These are phyloP conservation scores for Dimocarpus longan DNA, from an alignment of 345 rosid genomes.

Conservation along the genomic window DNA sequence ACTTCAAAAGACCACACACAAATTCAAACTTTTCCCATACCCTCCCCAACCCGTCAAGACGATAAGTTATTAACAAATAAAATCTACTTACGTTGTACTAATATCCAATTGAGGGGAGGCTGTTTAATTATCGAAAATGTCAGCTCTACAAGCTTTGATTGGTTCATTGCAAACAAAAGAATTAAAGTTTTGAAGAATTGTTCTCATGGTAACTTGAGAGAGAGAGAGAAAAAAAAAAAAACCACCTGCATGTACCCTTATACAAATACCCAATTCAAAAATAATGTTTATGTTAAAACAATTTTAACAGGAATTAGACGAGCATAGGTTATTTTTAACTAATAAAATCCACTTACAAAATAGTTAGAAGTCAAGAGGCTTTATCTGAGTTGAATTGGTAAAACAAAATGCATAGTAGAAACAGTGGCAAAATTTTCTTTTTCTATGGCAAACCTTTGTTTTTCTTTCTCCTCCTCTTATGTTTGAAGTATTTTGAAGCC, in stretches of 20 bases:
- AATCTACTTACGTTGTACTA: too few species aligned
- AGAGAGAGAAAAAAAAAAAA: too few species aligned
- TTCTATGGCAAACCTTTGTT: conserved; percentile 18
- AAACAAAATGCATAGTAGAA: conserved; percentile 2
- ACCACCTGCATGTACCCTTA: neutral
- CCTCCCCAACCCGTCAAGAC: conserved; percentile 53
- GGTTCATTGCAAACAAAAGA: conserved; percentile 41
- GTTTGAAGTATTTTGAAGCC: conserved; percentile 72
- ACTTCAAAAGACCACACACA: conserved; percentile 49
- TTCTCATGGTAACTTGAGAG: too few species aligned
- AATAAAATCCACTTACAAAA: neutral
- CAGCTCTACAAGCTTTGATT: conserved; percentile 58
- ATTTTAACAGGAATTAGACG: neutral
- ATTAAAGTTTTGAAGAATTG: neutral
- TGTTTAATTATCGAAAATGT: conserved; percentile 53
- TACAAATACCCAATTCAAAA: neutral
- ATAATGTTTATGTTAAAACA: neutral
- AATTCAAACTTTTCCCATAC: conserved; percentile 45
- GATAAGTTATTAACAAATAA: neutral
- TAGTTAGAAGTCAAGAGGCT: neutral
- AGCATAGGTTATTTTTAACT: neutral
- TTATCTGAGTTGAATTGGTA: neutral
- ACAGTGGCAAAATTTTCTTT: conserved; percentile 50
- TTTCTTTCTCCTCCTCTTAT: conserved; percentile 37
- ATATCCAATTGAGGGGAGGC: conserved; percentile 42